Conservation (phyloP, 2,329 filamentous ascomycete genomes). For the Bisporella sp. region DNA sequence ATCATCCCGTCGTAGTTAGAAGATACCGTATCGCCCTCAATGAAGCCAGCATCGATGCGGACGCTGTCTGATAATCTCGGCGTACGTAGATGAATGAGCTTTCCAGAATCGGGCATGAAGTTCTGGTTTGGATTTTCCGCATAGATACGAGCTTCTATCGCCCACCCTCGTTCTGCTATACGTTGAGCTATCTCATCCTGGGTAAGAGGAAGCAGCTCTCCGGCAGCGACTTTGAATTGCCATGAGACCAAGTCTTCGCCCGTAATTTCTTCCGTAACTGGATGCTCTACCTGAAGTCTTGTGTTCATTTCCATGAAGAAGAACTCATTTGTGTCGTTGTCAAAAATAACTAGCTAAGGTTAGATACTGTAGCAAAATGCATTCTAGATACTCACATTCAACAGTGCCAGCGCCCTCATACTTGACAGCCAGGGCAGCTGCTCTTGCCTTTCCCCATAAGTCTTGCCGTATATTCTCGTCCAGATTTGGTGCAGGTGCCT, state of each 20-base stretch:
- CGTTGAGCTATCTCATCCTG: constrained; percentile 59
- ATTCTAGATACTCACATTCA: constrained; percentile 59
- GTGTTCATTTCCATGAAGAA: constrained; percentile 85
- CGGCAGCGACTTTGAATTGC: constrained; percentile 84
- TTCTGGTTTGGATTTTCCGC: constrained; percentile 88
- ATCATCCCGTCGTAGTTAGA: constrained; percentile 99
- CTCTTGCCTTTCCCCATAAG: constrained; percentile 59
- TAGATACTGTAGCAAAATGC: constrained; percentile 25
- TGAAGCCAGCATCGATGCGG: constrained; percentile 88
- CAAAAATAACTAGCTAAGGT: constrained; percentile 67
- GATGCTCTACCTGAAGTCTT: constrained; percentile 91
- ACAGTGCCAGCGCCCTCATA: constrained; percentile 88
- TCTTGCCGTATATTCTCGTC: constrained; percentile 51
- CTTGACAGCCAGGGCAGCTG: constrained; percentile 65
- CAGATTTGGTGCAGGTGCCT: constrained; percentile 71
- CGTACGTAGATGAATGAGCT: constrained; percentile 73
- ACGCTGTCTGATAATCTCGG: constrained; percentile 65
- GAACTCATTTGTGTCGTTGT: constrained; percentile 73
- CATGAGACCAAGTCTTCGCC: constrained; percentile 81
- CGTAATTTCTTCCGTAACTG: constrained; percentile 78
- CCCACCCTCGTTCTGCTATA: constrained; percentile 72
- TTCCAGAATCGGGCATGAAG: constrained; percentile 91
- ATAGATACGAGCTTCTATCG: constrained; percentile 94
- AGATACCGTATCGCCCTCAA: constrained; percentile 84
- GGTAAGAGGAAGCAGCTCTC: constrained; percentile 57